These are phyloP conservation scores for Solanum gracilifrons DNA, from an alignment of 257 asterid species.

Conservation along the genomic window DNA sequence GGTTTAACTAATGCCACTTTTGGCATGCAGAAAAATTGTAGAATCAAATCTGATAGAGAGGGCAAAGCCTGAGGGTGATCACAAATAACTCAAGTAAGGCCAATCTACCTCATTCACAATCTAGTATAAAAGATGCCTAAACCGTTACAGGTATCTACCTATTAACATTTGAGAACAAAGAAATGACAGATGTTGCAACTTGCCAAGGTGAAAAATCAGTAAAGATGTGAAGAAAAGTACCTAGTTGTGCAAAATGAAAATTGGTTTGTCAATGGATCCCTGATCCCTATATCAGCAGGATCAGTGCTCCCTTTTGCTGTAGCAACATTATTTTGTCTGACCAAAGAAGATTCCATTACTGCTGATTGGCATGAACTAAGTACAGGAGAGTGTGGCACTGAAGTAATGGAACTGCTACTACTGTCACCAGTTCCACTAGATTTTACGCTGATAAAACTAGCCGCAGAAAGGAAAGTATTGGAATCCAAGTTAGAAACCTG, in stretches of 20 bases:
- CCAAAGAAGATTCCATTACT: constrained; percentile 39
- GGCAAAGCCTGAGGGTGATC: background rate
- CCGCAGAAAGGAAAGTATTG: constrained; percentile 54
- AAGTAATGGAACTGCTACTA: constrained; percentile 42
- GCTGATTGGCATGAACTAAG: constrained; percentile 50
- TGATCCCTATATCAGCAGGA: constrained; percentile 22
- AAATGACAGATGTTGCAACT: background rate
- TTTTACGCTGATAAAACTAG: constrained; percentile 70
- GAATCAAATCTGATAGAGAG: background rate
- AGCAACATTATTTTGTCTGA: constrained; percentile 24
- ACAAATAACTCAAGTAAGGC: background rate
- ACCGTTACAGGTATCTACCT: background rate
- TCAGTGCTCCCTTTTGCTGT: constrained; percentile 19
- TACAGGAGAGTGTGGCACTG: constrained; percentile 48
- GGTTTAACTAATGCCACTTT: background rate
- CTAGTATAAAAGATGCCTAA: background rate
- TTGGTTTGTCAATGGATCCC: constrained; percentile 20
- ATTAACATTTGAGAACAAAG: background rate
- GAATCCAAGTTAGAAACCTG: constrained; percentile 36
- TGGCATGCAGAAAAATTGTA: background rate
- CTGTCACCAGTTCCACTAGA: constrained; percentile 72
- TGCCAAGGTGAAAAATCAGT: constrained; percentile 2
- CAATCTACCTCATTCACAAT: background rate
- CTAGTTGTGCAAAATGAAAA: constrained; percentile 43
- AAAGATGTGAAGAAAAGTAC: constrained; percentile 21